A percentile compares a stretch with the other conserved stretches of the same genome.
phyloP scores from a whole-genome alignment of 352 stramenopile genomes.

The Globisporangium megalacanthum region DNA sequence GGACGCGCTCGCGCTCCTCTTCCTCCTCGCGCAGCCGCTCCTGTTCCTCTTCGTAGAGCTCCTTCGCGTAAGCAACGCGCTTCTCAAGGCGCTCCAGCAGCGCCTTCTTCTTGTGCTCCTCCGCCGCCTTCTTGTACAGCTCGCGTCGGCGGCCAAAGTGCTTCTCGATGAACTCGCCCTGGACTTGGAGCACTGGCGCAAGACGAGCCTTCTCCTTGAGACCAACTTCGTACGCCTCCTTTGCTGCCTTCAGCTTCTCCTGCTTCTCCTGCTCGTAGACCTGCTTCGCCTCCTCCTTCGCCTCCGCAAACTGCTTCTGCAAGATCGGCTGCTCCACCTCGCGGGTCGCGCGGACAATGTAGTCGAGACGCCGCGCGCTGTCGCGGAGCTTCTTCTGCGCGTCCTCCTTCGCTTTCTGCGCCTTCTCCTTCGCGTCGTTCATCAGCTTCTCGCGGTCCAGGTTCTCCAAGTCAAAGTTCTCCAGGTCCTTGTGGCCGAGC shows the following conservation, averaged over 20 bases:
- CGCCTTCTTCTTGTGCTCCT: slow-evolving; percentile 85
- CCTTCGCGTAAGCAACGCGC: slow-evolving; percentile 58
- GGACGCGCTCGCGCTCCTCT: slow-evolving; percentile 56
- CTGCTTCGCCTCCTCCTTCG: slow-evolving; percentile 68
- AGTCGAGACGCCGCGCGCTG: slow-evolving; percentile 92
- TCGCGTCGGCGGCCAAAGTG: slow-evolving; percentile 73
- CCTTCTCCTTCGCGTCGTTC: slow-evolving; percentile 93
- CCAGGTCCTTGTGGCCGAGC: slow-evolving; percentile 63
- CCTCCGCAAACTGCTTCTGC: slow-evolving; percentile 73
- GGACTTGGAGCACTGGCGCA: slow-evolving; percentile 63
- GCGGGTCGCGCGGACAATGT: slow-evolving; percentile 94
- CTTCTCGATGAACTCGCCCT: slow-evolving; percentile 67
- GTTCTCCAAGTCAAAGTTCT: slow-evolving; percentile 64
- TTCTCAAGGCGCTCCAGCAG: slow-evolving; percentile 58
- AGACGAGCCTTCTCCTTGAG: slow-evolving; percentile 86
- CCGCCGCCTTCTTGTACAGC: slow-evolving; percentile 82
- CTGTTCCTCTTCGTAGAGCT: slow-evolving; percentile 72
- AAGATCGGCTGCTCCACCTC: slow-evolving; percentile 94
- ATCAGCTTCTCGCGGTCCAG: slow-evolving; percentile 81
- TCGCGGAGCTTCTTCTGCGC: slow-evolving; percentile 92
- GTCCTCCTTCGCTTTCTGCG: slow-evolving; percentile 93
- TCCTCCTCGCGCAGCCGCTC: slow-evolving; percentile 45
- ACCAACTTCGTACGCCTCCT: slow-evolving; percentile 85
- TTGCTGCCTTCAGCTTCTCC: slow-evolving; percentile 74
- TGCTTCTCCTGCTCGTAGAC: slow-evolving; percentile 73